Conservation (phyloP, 2,329 filamentous ascomycete genomes). For the Fusarium mundagurra region DNA sequence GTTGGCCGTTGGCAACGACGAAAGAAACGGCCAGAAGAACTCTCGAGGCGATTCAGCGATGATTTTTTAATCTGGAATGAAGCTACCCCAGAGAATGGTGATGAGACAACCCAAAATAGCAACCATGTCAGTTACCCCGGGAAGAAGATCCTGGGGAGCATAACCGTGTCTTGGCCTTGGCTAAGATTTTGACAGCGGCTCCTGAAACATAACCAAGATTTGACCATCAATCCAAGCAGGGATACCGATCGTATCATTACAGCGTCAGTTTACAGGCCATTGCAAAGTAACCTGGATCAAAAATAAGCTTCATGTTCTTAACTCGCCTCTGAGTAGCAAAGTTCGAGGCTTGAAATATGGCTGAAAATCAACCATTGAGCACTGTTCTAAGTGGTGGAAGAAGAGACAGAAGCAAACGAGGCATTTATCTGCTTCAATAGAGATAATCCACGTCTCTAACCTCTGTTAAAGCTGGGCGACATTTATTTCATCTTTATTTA, state of each 20-base stretch:
- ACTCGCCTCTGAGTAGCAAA: background rate
- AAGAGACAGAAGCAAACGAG: background rate
- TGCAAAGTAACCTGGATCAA: background rate
- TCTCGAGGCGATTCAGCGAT: background rate
- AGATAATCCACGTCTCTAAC: background rate
- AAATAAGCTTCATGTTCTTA: background rate
- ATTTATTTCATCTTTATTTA: slow-evolving; percentile 2
- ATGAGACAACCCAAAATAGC: slow-evolving; percentile 28
- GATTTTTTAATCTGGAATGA: background rate
- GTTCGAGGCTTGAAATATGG: background rate
- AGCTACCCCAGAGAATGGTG: slow-evolving; percentile 1
- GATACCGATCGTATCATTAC: background rate
- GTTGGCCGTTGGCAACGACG: slow-evolving; percentile 1
- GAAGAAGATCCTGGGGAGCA: background rate
- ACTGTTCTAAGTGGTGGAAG: background rate
- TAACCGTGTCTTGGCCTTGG: slow-evolving; percentile 15
- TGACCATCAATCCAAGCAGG: background rate
- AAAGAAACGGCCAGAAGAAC: background rate
- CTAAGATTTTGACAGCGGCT: background rate
- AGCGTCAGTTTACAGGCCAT: too few species aligned
- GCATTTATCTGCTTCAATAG: background rate
- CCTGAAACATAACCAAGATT: background rate
- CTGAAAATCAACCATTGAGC: background rate
- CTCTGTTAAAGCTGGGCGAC: slow-evolving; percentile 6
- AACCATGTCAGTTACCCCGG: slow-evolving; percentile 18